Evolutionary conservation across 768 basidiomycete genomes (phyloP).

Genomic region (Rubroboletus satanas): DNA sequence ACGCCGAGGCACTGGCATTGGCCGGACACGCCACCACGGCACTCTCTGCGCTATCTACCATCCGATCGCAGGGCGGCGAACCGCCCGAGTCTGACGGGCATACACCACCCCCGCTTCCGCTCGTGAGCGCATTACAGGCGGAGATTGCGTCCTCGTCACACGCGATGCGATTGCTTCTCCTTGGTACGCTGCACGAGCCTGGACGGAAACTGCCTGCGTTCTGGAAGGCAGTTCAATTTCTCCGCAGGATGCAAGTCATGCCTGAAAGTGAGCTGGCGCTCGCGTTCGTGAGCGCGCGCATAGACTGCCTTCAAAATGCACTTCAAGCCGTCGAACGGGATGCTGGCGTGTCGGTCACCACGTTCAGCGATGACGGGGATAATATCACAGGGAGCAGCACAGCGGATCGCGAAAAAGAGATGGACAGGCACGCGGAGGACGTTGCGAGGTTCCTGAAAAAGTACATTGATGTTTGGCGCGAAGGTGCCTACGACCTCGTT

Average conservation of each 20-base stretch:
- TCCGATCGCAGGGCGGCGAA: conserved; percentile 33
- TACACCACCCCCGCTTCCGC: conserved; percentile 19
- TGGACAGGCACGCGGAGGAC: conserved; percentile 67
- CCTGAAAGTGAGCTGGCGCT: conserved; percentile 79
- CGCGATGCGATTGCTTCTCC: conserved; percentile 71
- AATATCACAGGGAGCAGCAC: conserved; percentile 18
- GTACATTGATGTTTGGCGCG: conserved; percentile 88
- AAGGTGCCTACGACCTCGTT: conserved; percentile 88
- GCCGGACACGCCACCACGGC: conserved; percentile 64
- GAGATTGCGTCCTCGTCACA: conserved; percentile 64
- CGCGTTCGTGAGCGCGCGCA: conserved; percentile 75
- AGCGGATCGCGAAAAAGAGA: conserved; percentile 36
- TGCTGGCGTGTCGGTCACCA: conserved; percentile 34
- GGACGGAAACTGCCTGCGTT: conserved; percentile 80
- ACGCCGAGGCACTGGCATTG: conserved; percentile 86
- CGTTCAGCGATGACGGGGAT: conserved; percentile 9
- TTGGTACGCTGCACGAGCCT: conserved; percentile 76
- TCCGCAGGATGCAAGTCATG: conserved; percentile 74
- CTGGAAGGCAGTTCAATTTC: conserved; percentile 86
- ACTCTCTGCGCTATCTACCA: conserved; percentile 36
- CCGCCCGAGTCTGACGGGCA: conserved; percentile 44
- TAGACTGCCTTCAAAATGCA: conserved; percentile 55
- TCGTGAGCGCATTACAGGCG: conserved; percentile 50
- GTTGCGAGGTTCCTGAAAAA: conserved; percentile 75
- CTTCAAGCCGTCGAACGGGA: conserved; percentile 51